Percentiles rank a stretch among this genome's conserved stretches.
phyloP scores from a whole-genome alignment of 805 yeast genomes.

The Ogataea paraovalis region DNA sequence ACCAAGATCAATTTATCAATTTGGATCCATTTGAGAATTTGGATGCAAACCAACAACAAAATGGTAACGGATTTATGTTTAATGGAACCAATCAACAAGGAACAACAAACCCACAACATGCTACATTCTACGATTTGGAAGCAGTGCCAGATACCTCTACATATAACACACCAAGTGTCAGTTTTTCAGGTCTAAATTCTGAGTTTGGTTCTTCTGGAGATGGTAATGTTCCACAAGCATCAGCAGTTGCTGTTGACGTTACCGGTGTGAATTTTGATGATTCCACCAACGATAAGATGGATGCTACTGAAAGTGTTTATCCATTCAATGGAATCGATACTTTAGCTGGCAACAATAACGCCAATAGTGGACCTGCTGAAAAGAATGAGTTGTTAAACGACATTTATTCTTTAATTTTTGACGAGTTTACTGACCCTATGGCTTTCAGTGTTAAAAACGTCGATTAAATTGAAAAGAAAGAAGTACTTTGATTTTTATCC shows the following conservation, averaged over 20 bases:
- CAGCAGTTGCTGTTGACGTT: constrained; percentile 6
- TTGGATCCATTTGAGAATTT: not conserved
- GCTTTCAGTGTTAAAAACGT: constrained; percentile 24
- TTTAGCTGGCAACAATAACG: not conserved
- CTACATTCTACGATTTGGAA: constrained; percentile 11
- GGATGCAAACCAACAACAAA: not conserved
- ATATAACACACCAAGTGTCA: constrained; percentile 4
- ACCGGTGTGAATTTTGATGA: not conserved
- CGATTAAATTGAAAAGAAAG: not conserved
- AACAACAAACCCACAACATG: constrained; percentile 1
- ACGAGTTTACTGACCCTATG: constrained; percentile 38
- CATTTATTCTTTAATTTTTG: constrained; percentile 43
- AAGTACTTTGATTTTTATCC: not conserved
- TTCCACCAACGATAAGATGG: not conserved
- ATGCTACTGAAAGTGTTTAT: not conserved
- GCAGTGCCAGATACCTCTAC: constrained; percentile 4
- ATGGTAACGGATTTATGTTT: not conserved
- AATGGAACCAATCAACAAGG: not conserved
- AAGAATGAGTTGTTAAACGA: constrained; percentile 36
- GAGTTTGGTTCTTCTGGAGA: not conserved
- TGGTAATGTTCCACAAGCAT: not conserved
- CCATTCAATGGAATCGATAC: not conserved
- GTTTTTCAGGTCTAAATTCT: not conserved
- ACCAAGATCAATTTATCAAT: not conserved
- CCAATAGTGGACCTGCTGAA: constrained; percentile 2